A percentile compares a stretch with the other conserved stretches of the same genome.
Evolutionary conservation across 768 basidiomycete species (phyloP).

Genomic region (Rickenella mellea): DNA sequence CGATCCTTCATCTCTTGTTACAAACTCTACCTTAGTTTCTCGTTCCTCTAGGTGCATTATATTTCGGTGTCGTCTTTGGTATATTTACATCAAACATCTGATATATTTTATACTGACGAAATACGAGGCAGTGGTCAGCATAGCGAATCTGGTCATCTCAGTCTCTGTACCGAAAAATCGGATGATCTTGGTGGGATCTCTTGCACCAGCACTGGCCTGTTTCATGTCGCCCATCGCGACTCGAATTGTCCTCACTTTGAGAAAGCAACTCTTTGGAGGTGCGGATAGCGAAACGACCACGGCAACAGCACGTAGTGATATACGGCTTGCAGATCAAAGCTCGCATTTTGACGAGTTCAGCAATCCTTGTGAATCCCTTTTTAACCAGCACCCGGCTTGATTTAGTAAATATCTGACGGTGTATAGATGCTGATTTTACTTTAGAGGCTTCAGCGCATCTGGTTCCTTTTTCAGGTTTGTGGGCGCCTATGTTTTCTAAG

Average conservation of each 20-base stretch:
- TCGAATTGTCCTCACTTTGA: background rate
- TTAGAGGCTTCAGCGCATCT: too few species aligned
- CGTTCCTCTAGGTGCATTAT: background rate
- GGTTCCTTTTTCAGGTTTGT: too few species aligned
- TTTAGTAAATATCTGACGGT: too few species aligned
- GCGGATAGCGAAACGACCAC: too few species aligned
- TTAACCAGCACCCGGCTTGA: too few species aligned
- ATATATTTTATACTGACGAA: background rate
- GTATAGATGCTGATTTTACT: too few species aligned
- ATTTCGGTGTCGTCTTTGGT: background rate
- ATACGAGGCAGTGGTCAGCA: background rate
- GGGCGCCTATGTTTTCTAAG: too few species aligned
- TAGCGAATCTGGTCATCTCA: background rate
- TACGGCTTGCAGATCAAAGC: too few species aligned
- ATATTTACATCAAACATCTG: background rate
- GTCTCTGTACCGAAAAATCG: background rate
- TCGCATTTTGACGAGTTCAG: too few species aligned
- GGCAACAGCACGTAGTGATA: too few species aligned
- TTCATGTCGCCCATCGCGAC: background rate
- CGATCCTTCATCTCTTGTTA: background rate
- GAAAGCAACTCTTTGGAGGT: too few species aligned
- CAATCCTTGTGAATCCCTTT: too few species aligned
- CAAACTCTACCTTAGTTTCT: background rate
- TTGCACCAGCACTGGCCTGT: background rate
- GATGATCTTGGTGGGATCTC: background rate